Evolutionary conservation across 805 yeast species (phyloP).

Genomic region (Saccharomycopsis malanga): DNA sequence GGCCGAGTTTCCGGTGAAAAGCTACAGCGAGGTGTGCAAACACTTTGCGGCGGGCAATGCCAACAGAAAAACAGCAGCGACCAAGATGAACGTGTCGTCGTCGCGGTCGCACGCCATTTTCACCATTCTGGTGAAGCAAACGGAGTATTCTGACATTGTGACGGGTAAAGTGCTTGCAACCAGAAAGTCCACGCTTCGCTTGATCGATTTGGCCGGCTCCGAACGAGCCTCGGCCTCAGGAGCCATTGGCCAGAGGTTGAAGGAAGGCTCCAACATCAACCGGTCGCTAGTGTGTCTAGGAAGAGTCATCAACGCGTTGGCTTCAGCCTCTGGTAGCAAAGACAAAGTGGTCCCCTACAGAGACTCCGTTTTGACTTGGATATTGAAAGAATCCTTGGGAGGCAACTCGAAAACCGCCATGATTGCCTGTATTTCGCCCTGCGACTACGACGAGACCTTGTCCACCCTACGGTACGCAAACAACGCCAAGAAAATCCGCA

Average conservation of each 20-base stretch:
- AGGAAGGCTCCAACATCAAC: slow-evolving; percentile 74
- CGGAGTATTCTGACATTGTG: slow-evolving; percentile 31
- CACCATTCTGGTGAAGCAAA: slow-evolving; percentile 55
- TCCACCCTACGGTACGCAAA: slow-evolving; percentile 75
- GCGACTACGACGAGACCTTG: slow-evolving; percentile 69
- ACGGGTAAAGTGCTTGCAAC: slow-evolving; percentile 38
- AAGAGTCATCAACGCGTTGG: slow-evolving; percentile 49
- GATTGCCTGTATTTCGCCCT: slow-evolving; percentile 82
- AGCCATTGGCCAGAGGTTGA: slow-evolving; percentile 51
- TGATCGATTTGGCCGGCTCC: slow-evolving; percentile 81
- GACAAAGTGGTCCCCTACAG: slow-evolving; percentile 53
- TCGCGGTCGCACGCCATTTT: slow-evolving; percentile 80
- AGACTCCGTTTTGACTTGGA: slow-evolving; percentile 70
- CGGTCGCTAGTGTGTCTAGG: slow-evolving; percentile 75
- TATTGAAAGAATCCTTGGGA: slow-evolving; percentile 66
- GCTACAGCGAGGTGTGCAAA: slow-evolving; percentile 41
- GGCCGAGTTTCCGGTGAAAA: slow-evolving; percentile 42
- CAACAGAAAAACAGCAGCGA: slow-evolving; percentile 61
- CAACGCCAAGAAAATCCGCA: slow-evolving; percentile 62
- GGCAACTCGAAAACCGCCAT: slow-evolving; percentile 84
- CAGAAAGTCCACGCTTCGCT: slow-evolving; percentile 51
- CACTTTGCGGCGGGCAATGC: slow-evolving; percentile 45
- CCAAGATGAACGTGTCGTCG: slow-evolving; percentile 64
- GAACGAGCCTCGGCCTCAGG: slow-evolving; percentile 63
- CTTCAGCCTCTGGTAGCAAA: slow-evolving; percentile 25